Evolutionary conservation across 2,329 filamentous ascomycete species (phyloP).

Genomic region (Leptographium lundbergii): DNA sequence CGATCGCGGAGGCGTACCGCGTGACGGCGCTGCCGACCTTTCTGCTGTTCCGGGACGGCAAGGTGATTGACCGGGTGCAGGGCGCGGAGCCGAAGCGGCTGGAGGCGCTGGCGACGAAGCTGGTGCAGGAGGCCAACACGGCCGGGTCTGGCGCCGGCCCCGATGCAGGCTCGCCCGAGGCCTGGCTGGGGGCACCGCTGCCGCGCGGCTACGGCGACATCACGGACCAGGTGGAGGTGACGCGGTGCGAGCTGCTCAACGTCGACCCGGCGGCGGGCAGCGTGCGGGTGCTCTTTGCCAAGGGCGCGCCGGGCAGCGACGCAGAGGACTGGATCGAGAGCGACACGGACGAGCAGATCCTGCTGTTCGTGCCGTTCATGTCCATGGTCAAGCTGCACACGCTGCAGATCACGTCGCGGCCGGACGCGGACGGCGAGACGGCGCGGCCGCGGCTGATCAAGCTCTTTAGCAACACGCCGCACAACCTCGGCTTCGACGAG

Average conservation of each 20-base stretch:
- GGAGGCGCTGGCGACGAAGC: slow-evolving; percentile 55
- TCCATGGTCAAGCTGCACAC: slow-evolving; percentile 82
- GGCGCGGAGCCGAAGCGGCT: slow-evolving; percentile 65
- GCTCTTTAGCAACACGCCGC: slow-evolving; percentile 76
- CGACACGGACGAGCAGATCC: slow-evolving; percentile 91
- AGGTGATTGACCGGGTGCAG: slow-evolving; percentile 53
- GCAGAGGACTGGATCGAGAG: slow-evolving; percentile 84
- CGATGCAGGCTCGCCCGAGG: slow-evolving; percentile 16
- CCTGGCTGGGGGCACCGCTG: slow-evolving; percentile 62
- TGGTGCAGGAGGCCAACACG: slow-evolving; percentile 48
- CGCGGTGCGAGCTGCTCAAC: slow-evolving; percentile 78
- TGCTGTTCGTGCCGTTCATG: slow-evolving; percentile 86
- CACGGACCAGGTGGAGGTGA: slow-evolving; percentile 66
- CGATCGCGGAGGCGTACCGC: slow-evolving; percentile 60
- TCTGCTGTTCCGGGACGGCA: slow-evolving; percentile 67
- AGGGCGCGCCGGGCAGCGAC: slow-evolving; percentile 47
- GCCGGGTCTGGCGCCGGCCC: slow-evolving; percentile 15
- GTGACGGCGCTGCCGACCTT: slow-evolving; percentile 82
- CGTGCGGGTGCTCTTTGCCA: slow-evolving; percentile 63
- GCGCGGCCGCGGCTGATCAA: slow-evolving; percentile 72
- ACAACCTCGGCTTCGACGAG: slow-evolving; percentile 90
- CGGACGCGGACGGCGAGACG: slow-evolving; percentile 57
- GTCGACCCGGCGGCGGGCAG: slow-evolving; percentile 63
- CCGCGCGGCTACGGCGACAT: slow-evolving; percentile 77
- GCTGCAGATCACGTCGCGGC: slow-evolving; percentile 69